phyloP scores from a whole-genome alignment of 495 filamentous ascomycete genomes.

The Diplogelasinospora grovesii region DNA sequence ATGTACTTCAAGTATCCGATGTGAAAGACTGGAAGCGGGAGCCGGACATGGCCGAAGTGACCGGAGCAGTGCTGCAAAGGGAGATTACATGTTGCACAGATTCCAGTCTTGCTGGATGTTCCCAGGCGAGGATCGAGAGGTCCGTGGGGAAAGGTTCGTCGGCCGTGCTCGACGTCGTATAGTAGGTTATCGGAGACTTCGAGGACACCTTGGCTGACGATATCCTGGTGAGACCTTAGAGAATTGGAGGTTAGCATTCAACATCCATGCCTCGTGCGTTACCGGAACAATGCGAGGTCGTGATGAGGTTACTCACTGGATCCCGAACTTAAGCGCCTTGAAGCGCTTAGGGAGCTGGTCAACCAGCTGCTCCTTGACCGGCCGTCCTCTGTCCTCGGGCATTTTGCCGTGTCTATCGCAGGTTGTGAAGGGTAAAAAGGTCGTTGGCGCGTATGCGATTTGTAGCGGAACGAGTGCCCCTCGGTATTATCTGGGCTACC shows the following conservation, averaged over 20 bases:
- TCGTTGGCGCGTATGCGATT: background rate
- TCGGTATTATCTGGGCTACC: slow-evolving; percentile 11
- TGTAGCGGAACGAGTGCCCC: slow-evolving; percentile 9
- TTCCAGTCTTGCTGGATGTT: slow-evolving; percentile 64
- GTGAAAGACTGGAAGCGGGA: slow-evolving; percentile 88
- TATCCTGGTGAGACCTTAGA: slow-evolving; percentile 75
- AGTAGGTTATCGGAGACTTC: slow-evolving; percentile 87
- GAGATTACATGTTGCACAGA: slow-evolving; percentile 76
- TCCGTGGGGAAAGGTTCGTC: slow-evolving; percentile 68
- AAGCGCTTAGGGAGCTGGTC: slow-evolving; percentile 84
- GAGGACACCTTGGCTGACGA: slow-evolving; percentile 86
- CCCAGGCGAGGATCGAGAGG: slow-evolving; percentile 83
- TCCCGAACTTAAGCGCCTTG: slow-evolving; percentile 87
- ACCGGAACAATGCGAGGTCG: no score
- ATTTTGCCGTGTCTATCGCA: slow-evolving; percentile 7
- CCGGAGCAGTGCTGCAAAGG: slow-evolving; percentile 77
- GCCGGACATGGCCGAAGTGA: slow-evolving; percentile 86
- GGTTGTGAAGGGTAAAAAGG: background rate
- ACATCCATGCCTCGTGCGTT: no score
- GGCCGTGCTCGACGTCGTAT: slow-evolving; percentile 72
- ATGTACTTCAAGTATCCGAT: slow-evolving; percentile 92
- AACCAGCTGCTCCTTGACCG: slow-evolving; percentile 81
- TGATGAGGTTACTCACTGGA: no score
- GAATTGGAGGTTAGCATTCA: slow-evolving; percentile 9
- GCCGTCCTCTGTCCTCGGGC: slow-evolving; percentile 4